These are phyloP conservation scores for Volutella citrinella DNA, from an alignment of 2,329 filamentous ascomycete species.

Conservation along the genomic window DNA sequence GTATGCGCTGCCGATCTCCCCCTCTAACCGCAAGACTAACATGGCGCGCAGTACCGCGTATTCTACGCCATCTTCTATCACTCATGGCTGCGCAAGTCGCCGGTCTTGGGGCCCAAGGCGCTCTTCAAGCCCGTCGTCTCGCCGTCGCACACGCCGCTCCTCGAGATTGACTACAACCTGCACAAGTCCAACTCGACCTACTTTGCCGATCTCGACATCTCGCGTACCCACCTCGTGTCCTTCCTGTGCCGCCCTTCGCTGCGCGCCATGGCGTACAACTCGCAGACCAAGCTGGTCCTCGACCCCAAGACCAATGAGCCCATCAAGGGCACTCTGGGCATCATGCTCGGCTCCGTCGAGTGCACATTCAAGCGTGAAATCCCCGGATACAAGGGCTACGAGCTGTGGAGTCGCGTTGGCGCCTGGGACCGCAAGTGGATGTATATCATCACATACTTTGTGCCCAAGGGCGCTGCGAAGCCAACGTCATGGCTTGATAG, in stretches of 20 bases:
- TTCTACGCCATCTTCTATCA: conserved; percentile 56
- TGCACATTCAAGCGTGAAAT: conserved; percentile 76
- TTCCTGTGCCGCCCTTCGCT: conserved; percentile 62
- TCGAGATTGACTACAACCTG: conserved; percentile 84
- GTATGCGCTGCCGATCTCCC: conserved; percentile 42
- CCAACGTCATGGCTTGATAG: conserved; percentile 53
- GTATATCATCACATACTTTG: conserved; percentile 72
- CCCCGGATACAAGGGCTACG: conserved; percentile 63
- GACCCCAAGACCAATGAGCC: conserved; percentile 47
- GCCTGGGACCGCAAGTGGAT: conserved; percentile 81
- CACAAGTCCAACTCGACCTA: conserved; percentile 85
- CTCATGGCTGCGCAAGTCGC: conserved; percentile 46
- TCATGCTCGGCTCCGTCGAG: conserved; percentile 70
- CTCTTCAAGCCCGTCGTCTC: conserved; percentile 73
- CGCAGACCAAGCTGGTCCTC: conserved; percentile 46
- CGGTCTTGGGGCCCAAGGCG: conserved; percentile 54
- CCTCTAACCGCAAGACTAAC: conserved; percentile 3
- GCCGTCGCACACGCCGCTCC: conserved; percentile 61
- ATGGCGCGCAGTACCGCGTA: conserved; percentile 49
- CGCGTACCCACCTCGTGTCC: conserved; percentile 76
- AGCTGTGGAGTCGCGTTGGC: conserved; percentile 70
- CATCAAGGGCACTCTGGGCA: conserved; percentile 52
- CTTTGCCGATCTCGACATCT: conserved; percentile 81
- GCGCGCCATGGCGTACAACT: conserved; percentile 48
- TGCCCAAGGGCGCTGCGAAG: conserved; percentile 57